Evolutionary conservation across 495 filamentous ascomycete genomes (phyloP), one percentile per base, ranked within the genome.

Genomic region (Aspergillus haitiensis): DNA sequence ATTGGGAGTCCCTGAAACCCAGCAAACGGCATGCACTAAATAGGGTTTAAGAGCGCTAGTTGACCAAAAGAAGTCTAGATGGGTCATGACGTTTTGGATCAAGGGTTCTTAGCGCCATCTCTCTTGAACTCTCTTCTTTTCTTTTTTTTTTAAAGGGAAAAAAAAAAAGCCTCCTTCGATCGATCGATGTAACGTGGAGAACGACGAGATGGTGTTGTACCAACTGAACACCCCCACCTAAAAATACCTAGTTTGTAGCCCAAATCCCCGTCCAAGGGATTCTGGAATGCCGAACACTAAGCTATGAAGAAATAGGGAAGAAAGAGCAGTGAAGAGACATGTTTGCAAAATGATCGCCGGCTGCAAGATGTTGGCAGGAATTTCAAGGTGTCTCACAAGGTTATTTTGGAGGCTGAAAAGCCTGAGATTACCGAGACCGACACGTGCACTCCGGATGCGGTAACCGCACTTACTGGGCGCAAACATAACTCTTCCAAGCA

Each of bases 131-230:
- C 21, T 27, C 3, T 27, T 27, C 21, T 27, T 27, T 27, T 27
- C 21, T 1, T 27, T 27, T 27, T 27, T 27, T 27, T 27, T 27
- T 27, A 27, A 3, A 27, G 21, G 3, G 3, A 27, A 27, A 27
- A 27, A 27, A 27, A 27, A 27, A 27, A 27, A 27, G 21, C 37
- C 37, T 40, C 8, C 21, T 51, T 34, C 21, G 44, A 16, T 18
- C 44, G 44, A 47, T 21, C 15, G 15, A 47, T 47, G 44, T 47
- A 47, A 47, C 44, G 44, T 47, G 44, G 44, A 10, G 44, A 47
- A 3, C 0, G 37, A 40, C 11, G 21, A 27, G 21, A 27, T 27
- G 21, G 21, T 27, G 21, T 1, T 27, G 21, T 27, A 27, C 21
- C 21, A 27, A 27, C 21, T 27, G 21, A 27, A 27, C 21, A 1